Conservation (phyloP, 2,329 filamentous ascomycete species). For the Phaeoacremonium minimum region DNA sequence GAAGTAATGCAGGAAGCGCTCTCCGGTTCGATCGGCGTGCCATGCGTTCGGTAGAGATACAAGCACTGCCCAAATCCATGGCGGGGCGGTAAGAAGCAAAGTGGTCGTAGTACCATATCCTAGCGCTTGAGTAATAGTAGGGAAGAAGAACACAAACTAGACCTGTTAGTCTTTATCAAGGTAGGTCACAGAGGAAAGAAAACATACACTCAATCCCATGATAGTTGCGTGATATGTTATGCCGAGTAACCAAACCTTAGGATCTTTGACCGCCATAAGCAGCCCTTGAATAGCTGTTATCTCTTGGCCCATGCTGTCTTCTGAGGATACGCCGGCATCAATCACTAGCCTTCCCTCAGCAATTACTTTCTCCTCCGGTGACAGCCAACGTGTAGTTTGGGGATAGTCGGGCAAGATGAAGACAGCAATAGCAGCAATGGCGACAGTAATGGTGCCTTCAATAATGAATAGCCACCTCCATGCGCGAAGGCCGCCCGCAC, state of each 20-base stretch:
- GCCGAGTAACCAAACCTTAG: conserved; percentile 50
- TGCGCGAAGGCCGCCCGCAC: conserved; percentile 3
- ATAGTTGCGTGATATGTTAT: background rate
- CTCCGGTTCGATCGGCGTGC: conserved; percentile 29
- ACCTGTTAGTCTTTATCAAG: too few species aligned
- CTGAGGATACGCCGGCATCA: conserved; percentile 53
- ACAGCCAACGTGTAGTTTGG: conserved; percentile 7
- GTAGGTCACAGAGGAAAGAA: too few species aligned
- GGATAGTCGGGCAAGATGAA: conserved; percentile 7
- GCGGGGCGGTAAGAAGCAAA: conserved; percentile 23
- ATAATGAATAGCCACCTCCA: conserved; percentile 11
- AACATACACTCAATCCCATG: background rate
- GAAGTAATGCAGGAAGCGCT: conserved; percentile 31
- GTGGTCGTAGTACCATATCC: conserved; percentile 14
- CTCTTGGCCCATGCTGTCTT: conserved; percentile 43
- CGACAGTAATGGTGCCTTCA: conserved; percentile 8
- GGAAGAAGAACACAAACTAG: conserved; percentile 12
- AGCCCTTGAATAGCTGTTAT: conserved; percentile 42
- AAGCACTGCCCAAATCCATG: conserved; percentile 19
- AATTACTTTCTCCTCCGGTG: conserved; percentile 2
- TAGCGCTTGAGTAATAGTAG: conserved; percentile 20
- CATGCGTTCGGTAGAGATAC: conserved; percentile 25
- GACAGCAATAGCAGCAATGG: conserved; percentile 1
- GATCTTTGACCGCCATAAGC: conserved; percentile 54
- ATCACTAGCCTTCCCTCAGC: background rate